Percentiles rank a stretch among this genome's conserved stretches.
phyloP scores from a whole-genome alignment of 805 yeast genomes.

The Wickerhamomyces hampshirensis region DNA sequence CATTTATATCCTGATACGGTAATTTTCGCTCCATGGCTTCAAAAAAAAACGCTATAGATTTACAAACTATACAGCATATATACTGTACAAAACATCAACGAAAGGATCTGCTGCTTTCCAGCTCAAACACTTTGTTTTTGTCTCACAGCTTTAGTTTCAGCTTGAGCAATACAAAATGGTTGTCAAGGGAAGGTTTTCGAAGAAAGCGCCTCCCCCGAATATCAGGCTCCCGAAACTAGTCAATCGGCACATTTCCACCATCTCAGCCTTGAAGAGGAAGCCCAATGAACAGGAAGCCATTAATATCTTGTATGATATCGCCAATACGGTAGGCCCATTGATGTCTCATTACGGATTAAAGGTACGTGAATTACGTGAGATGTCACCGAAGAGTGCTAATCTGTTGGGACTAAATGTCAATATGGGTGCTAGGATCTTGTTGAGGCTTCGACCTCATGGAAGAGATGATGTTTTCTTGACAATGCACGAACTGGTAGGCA shows the following conservation, averaged over 20 bases:
- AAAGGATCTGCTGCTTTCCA: too few relatives aligned
- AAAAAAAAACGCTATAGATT: too few relatives aligned
- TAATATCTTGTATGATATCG: constrained; percentile 61
- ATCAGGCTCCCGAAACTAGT: constrained; percentile 23
- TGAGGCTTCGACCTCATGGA: constrained; percentile 60
- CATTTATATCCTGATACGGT: too few relatives aligned
- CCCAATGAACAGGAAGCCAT: constrained; percentile 46
- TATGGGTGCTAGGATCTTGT: constrained; percentile 63
- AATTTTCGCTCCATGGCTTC: too few relatives aligned
- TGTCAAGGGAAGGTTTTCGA: constrained; percentile 16
- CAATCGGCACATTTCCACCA: constrained; percentile 24
- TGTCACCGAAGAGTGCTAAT: constrained; percentile 64
- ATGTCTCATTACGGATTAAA: constrained; percentile 63
- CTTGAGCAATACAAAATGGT: too few relatives aligned
- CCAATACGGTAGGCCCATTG: constrained; percentile 69
- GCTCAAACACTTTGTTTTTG: too few relatives aligned
- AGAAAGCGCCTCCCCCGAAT: constrained; percentile 11
- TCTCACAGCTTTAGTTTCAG: too few relatives aligned
- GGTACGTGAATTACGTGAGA: constrained; percentile 70
- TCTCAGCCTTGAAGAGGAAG: constrained; percentile 45
- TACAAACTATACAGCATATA: too few relatives aligned
- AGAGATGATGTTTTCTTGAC: constrained; percentile 54
- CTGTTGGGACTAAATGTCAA: constrained; percentile 83
- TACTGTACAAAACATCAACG: too few relatives aligned
- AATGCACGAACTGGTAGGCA: constrained; percentile 63